Percentiles rank a stretch among this genome's conserved stretches.
Conservation (phyloP, 2,329 filamentous ascomycete genomes). For the Trichophyton schoenleinii region DNA sequence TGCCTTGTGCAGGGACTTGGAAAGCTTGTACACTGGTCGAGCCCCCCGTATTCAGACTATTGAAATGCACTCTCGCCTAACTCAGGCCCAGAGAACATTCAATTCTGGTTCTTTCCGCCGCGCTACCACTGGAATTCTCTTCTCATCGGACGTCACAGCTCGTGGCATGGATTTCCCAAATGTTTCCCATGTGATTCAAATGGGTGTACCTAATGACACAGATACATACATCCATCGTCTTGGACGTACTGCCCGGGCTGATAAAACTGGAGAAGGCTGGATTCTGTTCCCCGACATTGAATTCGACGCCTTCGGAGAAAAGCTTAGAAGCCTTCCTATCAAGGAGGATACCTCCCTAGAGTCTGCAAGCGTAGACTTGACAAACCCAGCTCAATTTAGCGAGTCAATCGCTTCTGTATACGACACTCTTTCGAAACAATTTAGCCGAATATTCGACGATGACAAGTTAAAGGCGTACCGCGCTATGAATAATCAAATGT, state of each 20-base stretch:
- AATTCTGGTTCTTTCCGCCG: constrained; percentile 60
- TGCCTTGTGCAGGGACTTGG: constrained; percentile 31
- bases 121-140: constrained; percentile 50
- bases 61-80: constrained; percentile 69
- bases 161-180: constrained; percentile 73
- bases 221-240: constrained; percentile 68
- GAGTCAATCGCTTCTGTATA: neutral
- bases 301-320: constrained; percentile 35
- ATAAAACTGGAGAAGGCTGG: constrained; percentile 51
- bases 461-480: neutral
- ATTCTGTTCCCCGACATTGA: constrained; percentile 46
- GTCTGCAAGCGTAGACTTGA: constrained; percentile 26
- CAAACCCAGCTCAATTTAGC: constrained; percentile 15
- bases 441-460: neutral
- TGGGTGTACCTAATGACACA: constrained; percentile 51
- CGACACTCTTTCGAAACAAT: neutral
- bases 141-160: constrained; percentile 70
- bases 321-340: constrained; percentile 44
- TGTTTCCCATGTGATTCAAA: constrained; percentile 67
- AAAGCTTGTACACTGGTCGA: constrained; percentile 18
- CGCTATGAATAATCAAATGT: neutral
- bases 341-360: constrained; percentile 34
- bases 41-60: constrained; percentile 29
- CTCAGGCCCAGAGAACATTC: constrained; percentile 55
- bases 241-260: constrained; percentile 60